A percentile compares a stretch with the other conserved stretches of the same genome.
Conservation (phyloP, 768 basidiomycete species). For the Boletus edulis region DNA sequence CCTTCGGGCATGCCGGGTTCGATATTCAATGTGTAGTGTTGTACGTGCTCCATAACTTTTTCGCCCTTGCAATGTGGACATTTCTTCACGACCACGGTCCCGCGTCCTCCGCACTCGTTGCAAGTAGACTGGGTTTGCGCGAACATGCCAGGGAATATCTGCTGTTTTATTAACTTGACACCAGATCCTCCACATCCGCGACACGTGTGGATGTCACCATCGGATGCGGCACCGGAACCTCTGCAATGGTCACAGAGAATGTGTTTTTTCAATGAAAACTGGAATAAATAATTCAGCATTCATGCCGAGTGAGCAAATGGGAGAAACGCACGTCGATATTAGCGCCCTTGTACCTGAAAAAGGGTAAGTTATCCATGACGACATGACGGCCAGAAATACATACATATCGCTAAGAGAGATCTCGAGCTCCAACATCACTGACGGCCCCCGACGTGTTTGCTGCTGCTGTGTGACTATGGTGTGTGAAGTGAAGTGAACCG, state of each 20-base stretch:
- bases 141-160: slow-evolving; percentile 95
- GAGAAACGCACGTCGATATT: slow-evolving; percentile 69
- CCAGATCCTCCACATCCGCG: slow-evolving; percentile 81
- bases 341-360: slow-evolving; percentile 72
- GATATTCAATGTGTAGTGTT: slow-evolving; percentile 83
- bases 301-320: neutral
- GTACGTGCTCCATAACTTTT: slow-evolving; percentile 79
- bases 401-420: slow-evolving; percentile 84
- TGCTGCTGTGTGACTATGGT: slow-evolving; percentile 39
- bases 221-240: slow-evolving; percentile 90
- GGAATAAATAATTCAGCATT: slow-evolving; percentile 3
- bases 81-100: slow-evolving; percentile 67
- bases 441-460: slow-evolving; percentile 72
- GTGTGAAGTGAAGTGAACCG: neutral
- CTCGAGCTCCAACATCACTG: slow-evolving; percentile 79
- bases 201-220: slow-evolving; percentile 86
- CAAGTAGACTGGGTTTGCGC: slow-evolving; percentile 84
- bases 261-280: slow-evolving; percentile 93
- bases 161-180: slow-evolving; percentile 82
- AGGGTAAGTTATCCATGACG: slow-evolving; percentile 2
- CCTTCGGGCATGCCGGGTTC: slow-evolving; percentile 90
- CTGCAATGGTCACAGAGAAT: slow-evolving; percentile 97
- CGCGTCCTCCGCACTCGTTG: slow-evolving; percentile 82
- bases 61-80: slow-evolving; percentile 83
- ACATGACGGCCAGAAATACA: slow-evolving; percentile 18